Conservation (phyloP, 371 early-diverging fungal genomes). For the Nematocida ausubeli region DNA sequence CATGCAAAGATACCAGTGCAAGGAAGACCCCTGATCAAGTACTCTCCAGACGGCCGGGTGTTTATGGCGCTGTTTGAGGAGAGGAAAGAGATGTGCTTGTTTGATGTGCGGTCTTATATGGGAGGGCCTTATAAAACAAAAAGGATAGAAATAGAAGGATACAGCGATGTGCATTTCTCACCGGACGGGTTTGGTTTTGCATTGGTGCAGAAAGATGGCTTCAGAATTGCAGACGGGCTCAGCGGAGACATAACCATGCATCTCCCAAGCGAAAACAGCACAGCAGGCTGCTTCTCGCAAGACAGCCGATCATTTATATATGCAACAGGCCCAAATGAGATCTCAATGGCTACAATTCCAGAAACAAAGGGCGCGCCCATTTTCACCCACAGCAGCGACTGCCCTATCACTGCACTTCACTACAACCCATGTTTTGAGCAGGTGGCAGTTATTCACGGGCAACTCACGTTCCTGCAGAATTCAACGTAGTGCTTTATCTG, state of each 20-base stretch:
- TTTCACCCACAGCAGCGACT: background rate
- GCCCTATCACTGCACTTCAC: background rate
- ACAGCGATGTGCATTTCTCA: conserved; percentile 17
- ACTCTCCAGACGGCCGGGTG: conserved; percentile 33
- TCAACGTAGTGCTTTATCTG: conserved; percentile 3
- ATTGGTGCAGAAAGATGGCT: background rate
- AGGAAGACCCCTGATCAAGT: background rate
- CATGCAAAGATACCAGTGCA: conserved; percentile 25
- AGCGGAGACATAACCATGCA: background rate
- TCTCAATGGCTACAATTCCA: conserved; percentile 17
- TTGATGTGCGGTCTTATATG: conserved; percentile 40
- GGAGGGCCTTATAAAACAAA: conserved; percentile 52
- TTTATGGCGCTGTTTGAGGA: conserved; percentile 34
- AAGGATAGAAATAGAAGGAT: background rate
- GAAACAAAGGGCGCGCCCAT: conserved; percentile 7
- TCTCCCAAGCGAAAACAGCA: background rate
- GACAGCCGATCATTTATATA: conserved; percentile 16
- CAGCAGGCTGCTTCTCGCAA: conserved; percentile 10
- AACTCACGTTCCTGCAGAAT: conserved; percentile 12
- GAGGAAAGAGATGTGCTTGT: conserved; percentile 39
- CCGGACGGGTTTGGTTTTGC: conserved; percentile 12
- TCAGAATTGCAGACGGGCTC: conserved; percentile 15
- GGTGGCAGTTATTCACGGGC: conserved; percentile 3
- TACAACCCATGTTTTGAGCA: conserved; percentile 20
- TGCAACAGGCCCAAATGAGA: background rate